Percentiles rank a stretch among this genome's conserved stretches.
These are phyloP conservation scores for Achlya hypogyna DNA, from an alignment of 352 stramenopile species.

Conservation along the genomic window DNA sequence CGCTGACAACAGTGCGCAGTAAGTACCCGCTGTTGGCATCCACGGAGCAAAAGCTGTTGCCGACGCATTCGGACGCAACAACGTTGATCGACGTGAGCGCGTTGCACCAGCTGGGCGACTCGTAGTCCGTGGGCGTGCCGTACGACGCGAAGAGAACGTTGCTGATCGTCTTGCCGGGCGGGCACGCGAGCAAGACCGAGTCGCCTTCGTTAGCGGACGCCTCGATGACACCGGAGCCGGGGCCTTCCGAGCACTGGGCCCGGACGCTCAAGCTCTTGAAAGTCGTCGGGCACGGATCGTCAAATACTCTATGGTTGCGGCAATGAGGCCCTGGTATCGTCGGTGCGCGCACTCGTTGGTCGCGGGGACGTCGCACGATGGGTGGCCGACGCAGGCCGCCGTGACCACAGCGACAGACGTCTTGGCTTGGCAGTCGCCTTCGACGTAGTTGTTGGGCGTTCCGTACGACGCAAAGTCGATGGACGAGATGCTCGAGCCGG, in stretches of 20 bases:
- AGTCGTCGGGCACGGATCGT: not conserved
- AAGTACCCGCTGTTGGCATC: constrained; percentile 1
- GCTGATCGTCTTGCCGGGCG: not conserved
- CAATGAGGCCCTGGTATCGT: not conserved
- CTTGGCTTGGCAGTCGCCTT: not conserved
- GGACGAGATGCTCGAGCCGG: not conserved
- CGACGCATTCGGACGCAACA: not conserved
- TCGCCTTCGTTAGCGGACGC: not conserved
- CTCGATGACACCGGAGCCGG: not conserved
- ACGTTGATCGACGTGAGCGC: not conserved
- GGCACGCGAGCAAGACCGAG: not conserved
- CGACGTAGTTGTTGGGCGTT: not conserved
- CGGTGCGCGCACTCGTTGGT: not conserved
- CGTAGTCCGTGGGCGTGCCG: not conserved
- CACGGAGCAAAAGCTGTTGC: not conserved
- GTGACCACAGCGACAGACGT: not conserved
- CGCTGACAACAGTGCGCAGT: no score
- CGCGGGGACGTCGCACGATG: not conserved
- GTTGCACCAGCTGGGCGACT: not conserved
- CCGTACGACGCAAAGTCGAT: constrained; percentile 3
- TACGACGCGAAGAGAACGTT: not conserved
- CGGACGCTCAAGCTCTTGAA: not conserved
- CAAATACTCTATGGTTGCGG: not conserved
- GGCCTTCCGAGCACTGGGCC: not conserved
- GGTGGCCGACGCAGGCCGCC: not conserved